Evolutionary conservation across 768 basidiomycete genomes (phyloP), one percentile per base, ranked within the genome.

Genomic region (Sistotremastrum niveocremeum): DNA sequence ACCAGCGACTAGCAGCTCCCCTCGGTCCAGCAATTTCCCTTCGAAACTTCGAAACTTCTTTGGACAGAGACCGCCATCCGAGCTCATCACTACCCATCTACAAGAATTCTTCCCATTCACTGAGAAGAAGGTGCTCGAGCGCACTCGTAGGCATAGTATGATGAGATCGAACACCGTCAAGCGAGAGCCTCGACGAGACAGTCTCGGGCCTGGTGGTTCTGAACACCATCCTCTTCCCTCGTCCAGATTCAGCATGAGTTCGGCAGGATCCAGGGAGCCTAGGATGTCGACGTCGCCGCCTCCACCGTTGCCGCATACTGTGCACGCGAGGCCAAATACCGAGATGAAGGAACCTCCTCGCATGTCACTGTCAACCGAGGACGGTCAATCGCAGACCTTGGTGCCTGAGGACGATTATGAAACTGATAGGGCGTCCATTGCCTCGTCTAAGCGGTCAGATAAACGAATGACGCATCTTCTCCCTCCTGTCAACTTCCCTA

Each of bases 51-150:
- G 85, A 62, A 91, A 90, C 69, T 99, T 98, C 71, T 94, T 97
- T 54, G 95, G 94, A 10, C 95, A 97, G 57, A 84, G 95, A 37
- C 95, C 95, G 0, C 93, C 95, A 0, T 89, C 85, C 64, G 95
- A 98, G 62, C 78, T 98, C 51, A 98, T 98, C 67, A 87, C 93
- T 29, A 94, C 72, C 5, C 93, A 98, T 58, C 64, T 98, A 43
- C 79, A 84, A 12, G 93, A 95, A 50, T 99, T 84, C 69, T 99
- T 99, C 77, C 95, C 95, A 1, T 74, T 76, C 51, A 81, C 89
- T 3, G 90, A 95, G 69, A 88, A 84, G 66, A 91, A 84, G 65
- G 84, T 86, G 35, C 68, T 99, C 37, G 76, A 84, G 60, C 81
- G 90, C 43, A 89, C 88, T 5, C 84, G 85, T 7, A 69, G 95